Base-by-base conservation (phyloP, 164 flowering plant genomes). In the Magnolia kwangsiensis region DNA sequence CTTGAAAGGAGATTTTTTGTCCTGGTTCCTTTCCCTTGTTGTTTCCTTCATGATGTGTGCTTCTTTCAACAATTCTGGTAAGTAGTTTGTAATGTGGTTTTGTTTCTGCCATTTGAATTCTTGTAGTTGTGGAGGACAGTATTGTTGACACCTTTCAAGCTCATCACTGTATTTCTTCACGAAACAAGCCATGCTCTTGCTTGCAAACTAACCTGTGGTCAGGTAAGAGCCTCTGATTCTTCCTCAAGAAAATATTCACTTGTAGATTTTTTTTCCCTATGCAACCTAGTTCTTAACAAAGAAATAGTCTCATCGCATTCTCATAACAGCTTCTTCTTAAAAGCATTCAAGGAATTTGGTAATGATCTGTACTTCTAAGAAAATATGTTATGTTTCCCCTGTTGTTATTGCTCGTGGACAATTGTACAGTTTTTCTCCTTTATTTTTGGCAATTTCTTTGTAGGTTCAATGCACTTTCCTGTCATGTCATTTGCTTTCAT, bases 161-260 rank as follows among this genome's bases (percentile, higher is more conserved):
- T 87, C 66, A 84, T 87, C 73, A 85, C 87, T 45, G 86, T 87
- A 50, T 83, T 87, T 80, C 85, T 87, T 78, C 89, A 87, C 58
- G 87, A 87, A 83, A 76, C 85, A 70, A 87, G 89, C 50, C 89
- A 87, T 87, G 89, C 89, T 16, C 80, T 87, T 45, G 89, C 87
- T 59, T 87, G 89, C 76, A 85, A 81, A 72, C 81, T 87, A 71
- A 87, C 87, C 19, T 85, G 87, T 74, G 89, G 87, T 18, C 77
- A 82, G 23, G 89, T 87, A 81, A 78, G 84, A 49, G 18, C 14
- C 21, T 73, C 71, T 55, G 9, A 68, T 68, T 16, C 59, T 74
- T 72, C 50, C 20, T 65, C 11, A 18, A 3, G 7, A 67, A 65
- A 13, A 16, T 64, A 5, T 19, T 64, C 21, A n/a, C 37, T 66